Base-by-base conservation (phyloP, 345 rosid species). In the Eucalyptus marginata region DNA sequence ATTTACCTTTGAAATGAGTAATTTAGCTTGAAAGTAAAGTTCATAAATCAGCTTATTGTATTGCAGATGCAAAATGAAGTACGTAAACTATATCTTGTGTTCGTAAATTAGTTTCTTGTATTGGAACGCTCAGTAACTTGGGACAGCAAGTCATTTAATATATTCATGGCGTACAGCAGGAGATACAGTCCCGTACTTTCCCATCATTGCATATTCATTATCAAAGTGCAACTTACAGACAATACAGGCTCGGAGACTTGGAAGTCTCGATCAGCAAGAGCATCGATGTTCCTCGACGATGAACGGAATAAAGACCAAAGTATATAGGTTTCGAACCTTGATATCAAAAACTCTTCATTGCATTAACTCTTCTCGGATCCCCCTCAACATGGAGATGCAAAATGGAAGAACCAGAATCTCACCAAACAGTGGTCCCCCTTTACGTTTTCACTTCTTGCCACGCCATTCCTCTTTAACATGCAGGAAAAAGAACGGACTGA, bases 111-210 rank as follows among this genome's bases (percentile, higher is more conserved):
- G n/a, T 13, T 58, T 58, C 66, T 58, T 58, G 7, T 25, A 58
- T 17, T 0, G 0, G 8, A 51, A 15, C 20, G 22, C 20, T 51
- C 4, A 0, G 54, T 17, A 6, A 51, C 0, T 51, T 51, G 54
- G 3, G 20, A 51, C 54, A 51, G 24, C 2, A 51, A 1, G 56
- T 51, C 56, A 51, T 51, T 17, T 51, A 1, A 51, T 51, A 51
- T 51, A 51, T 51, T 51, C 56, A 17, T 17, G 22, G 56, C 0
- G 1, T 17, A 51, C 22, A 3, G 4, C 56, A 52, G 10, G 56
- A 2, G 56, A 52, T 52, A 52, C 4, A 3, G 4, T 52, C 56
- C 56, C 10, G 24, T 18, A 52, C 56, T 18, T 18, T 18, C 56
- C 24, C 3, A 52, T 18, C 56, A 52, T 52, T 52, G 24, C 24